Evolutionary conservation across 2,329 filamentous ascomycete species (phyloP).

Genomic region (Hirsutella thompsonii): DNA sequence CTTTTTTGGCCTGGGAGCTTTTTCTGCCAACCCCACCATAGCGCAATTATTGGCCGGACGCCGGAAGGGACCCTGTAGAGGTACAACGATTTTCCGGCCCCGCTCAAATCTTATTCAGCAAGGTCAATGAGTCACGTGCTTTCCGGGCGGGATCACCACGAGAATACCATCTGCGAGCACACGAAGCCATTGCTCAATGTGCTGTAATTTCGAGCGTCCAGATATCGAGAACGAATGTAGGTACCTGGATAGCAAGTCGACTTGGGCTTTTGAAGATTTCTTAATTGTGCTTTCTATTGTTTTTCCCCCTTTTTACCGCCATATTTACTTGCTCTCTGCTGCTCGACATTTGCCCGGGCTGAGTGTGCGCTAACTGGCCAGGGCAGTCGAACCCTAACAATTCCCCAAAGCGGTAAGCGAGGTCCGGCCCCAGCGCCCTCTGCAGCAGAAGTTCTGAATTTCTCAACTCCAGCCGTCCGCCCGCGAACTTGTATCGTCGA

Average conservation of each 20-base stretch:
- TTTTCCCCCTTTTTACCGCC: neutral
- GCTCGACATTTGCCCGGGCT: neutral
- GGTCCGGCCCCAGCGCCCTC: slow-evolving; percentile 22
- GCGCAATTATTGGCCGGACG: slow-evolving; percentile 6
- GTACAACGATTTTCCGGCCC: slow-evolving; percentile 7
- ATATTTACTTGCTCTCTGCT: neutral
- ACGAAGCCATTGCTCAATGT: neutral
- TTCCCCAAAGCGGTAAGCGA: slow-evolving; percentile 30
- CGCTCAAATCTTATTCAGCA: neutral
- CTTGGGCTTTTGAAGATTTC: too few relatives aligned
- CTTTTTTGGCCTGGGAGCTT: slow-evolving; percentile 12
- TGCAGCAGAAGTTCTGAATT: slow-evolving; percentile 34
- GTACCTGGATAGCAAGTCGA: too few relatives aligned
- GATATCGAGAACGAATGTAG: too few relatives aligned
- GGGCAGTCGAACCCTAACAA: slow-evolving; percentile 29
- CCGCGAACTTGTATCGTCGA: slow-evolving; percentile 37
- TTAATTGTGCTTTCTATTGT: neutral
- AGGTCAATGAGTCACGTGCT: neutral
- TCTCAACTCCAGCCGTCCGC: slow-evolving; percentile 32
- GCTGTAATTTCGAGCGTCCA: too few relatives aligned
- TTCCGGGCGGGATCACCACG: neutral
- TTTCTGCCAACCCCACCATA: slow-evolving; percentile 6
- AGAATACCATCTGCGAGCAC: neutral
- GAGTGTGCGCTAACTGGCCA: slow-evolving; percentile 8
- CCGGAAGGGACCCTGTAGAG: neutral